These are phyloP conservation scores for Conringia planisiliqua DNA, from an alignment of 345 rosid species.

Conservation along the genomic window DNA sequence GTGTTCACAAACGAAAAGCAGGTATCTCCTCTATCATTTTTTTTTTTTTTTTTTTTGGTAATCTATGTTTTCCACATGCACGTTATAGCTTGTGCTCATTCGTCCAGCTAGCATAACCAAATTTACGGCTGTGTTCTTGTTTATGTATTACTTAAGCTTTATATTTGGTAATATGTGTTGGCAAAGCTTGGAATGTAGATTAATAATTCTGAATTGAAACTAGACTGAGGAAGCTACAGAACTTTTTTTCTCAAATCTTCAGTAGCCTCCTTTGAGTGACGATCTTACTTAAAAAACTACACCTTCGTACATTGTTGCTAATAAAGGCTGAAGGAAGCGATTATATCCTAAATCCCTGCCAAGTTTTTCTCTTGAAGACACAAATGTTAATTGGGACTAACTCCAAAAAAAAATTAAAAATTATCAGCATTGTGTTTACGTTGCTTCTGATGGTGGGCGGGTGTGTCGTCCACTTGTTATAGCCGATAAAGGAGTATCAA, in stretches of 20 bases:
- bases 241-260: too few relatives aligned
- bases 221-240: background rate
- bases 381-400: constrained; percentile 14
- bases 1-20: constrained; percentile 91
- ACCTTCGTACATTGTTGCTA: background rate
- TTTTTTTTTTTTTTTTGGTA: background rate
- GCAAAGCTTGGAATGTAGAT: background rate
- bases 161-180: background rate
- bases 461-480: constrained; percentile 98
- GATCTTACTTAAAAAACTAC: background rate
- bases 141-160: background rate
- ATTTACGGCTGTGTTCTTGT: background rate
- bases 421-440: constrained; percentile 71
- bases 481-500: constrained; percentile 87
- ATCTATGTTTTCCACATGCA: background rate
- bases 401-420: constrained; percentile 16
- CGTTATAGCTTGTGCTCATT: constrained; percentile 4
- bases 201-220: background rate
- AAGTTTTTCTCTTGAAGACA: background rate
- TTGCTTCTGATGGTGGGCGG: constrained; percentile 99
- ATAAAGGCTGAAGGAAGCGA: background rate
- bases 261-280: background rate
- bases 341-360: background rate
- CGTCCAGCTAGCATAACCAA: background rate
- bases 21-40: constrained; percentile 43